Evolutionary conservation across 129 eudicot species (phyloP), one percentile per base, ranked within the genome.

Genomic region (Erigeron canadensis): DNA sequence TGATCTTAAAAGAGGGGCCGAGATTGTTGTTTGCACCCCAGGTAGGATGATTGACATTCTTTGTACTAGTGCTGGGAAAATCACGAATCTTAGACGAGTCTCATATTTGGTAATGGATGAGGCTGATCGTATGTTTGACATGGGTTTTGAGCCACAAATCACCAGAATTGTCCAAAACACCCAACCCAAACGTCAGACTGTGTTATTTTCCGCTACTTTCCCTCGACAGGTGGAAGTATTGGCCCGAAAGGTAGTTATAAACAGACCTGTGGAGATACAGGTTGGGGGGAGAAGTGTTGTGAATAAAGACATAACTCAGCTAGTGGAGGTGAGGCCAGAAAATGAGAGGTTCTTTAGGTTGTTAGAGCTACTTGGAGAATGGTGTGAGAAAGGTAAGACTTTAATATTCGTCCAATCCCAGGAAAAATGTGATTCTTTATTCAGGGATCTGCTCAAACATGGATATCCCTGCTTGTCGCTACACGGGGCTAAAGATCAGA

Each of bases 281-380:
- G 96, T 88, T 19, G 96, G 96, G 18, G 96, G 96, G 43, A 83
- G 91, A 79, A 88, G 96, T 79, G 96, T 88, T 18, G 96, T 88
- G 48, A 88, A 88, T 83, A 86, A 85, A 76, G 96, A 88, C 81
- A 88, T 88, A 53, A 34, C 85, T 17, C 95, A 88, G 68, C 56
- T 82, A 45, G 95, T 88, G n/a, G 96, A 88, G 75, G 86, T 88
- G 61, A 88, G 96, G 51, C 91, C 85, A 10, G 96, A 88, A 70
- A 77, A 64, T 21, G 91, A 88, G 10, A 76, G 96, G 84, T 88
- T 83, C 65, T 81, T 83, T 34, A 83, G 96, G 71, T 84, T 86
- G 12, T 56, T 88, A 18, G 96, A 88, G 70, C 13, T 88, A 23
- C 91, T 88, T 59, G 91, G 96, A 56, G 91, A 85, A 80, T 88